Percentiles rank a stretch among this genome's conserved stretches.
phyloP scores from a whole-genome alignment of 805 yeast genomes.

The Candida quercuum region DNA sequence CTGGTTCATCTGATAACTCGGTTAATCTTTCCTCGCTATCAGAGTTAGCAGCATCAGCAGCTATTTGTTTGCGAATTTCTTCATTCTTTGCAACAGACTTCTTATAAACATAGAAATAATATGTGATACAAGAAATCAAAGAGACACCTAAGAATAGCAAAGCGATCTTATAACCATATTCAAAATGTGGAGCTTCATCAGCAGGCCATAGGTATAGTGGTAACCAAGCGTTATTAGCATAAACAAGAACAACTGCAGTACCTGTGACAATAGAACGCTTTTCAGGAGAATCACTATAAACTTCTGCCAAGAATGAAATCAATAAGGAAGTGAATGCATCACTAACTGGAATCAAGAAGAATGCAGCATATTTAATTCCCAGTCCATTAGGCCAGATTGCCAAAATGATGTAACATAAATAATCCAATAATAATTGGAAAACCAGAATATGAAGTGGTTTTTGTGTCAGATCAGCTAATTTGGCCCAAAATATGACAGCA shows the following conservation, averaged over 20 bases:
- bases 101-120: not conserved
- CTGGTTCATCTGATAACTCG: too few relatives aligned
- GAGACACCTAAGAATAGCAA: not conserved
- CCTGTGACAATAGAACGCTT: constrained; percentile 36
- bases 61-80: not conserved
- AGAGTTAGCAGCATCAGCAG: not conserved
- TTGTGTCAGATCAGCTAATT: constrained; percentile 10
- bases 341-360: constrained; percentile 9
- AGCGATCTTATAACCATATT: constrained; percentile 29
- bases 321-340: constrained; percentile 9
- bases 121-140: not conserved
- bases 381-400: constrained; percentile 8
- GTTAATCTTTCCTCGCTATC: too few relatives aligned
- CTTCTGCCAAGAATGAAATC: constrained; percentile 13
- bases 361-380: constrained; percentile 10
- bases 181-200: constrained; percentile 36
- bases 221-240: constrained; percentile 40
- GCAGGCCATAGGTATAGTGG: constrained; percentile 37
- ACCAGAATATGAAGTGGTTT: constrained; percentile 5
- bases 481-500: constrained; percentile 10
- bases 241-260: constrained; percentile 37
- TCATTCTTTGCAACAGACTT: not conserved
- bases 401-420: constrained; percentile 7
- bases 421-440: constrained; percentile 3
- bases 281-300: constrained; percentile 28